Evolutionary conservation across 768 basidiomycete genomes (phyloP).

Genomic region (Exsudoporus frostii): DNA sequence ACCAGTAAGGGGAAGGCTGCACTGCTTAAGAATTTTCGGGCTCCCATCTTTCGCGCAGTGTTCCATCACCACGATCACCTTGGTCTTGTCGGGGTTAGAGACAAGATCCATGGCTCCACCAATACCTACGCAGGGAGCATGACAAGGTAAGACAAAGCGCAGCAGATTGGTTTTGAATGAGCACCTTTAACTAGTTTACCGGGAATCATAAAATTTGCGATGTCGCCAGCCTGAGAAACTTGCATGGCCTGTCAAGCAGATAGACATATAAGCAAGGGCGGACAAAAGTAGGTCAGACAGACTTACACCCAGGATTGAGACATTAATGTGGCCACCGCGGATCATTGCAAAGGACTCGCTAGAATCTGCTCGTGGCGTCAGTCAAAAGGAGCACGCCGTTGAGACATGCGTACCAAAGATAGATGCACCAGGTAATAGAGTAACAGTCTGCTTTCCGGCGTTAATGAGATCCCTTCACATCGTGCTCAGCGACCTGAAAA

Average conservation of each 20-base stretch:
- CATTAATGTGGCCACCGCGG: constrained; percentile 92
- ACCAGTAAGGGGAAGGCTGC: constrained; percentile 84
- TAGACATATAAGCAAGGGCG: neutral
- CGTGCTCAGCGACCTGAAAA: constrained; percentile 1
- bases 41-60: constrained; percentile 88
- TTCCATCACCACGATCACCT: constrained; percentile 87
- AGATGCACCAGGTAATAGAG: constrained; percentile 87
- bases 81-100: constrained; percentile 94
- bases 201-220: constrained; percentile 98
- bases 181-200: constrained; percentile 85
- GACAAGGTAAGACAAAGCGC: constrained; percentile 3
- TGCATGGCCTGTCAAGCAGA: constrained; percentile 74
- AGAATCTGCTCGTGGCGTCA: constrained; percentile 48
- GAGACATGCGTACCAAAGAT: constrained; percentile 64
- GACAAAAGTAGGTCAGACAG: neutral
- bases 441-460: constrained; percentile 93
- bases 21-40: constrained; percentile 82
- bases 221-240: constrained; percentile 88
- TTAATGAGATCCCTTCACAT: constrained; percentile 79
- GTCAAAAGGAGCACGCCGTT: neutral
- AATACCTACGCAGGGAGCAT: constrained; percentile 54
- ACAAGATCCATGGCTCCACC: constrained; percentile 97
- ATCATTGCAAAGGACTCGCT: constrained; percentile 97
- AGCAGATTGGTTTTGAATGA: neutral
- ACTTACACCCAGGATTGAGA: constrained; percentile 87